phyloP scores from a whole-genome alignment of 176 grass and related monocot species.

The Oryza coarctata region DNA sequence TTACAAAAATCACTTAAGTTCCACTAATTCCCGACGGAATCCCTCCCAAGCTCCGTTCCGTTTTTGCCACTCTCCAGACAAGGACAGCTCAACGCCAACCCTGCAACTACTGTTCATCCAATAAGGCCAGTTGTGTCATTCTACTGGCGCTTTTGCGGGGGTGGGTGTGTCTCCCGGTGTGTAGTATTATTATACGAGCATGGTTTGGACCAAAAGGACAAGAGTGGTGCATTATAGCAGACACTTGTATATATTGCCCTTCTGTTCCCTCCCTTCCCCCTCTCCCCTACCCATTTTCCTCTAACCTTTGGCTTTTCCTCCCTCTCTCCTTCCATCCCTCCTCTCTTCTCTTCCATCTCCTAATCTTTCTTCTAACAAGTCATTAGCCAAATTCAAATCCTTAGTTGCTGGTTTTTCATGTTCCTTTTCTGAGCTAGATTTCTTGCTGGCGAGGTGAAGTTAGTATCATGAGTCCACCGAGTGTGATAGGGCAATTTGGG shows the following conservation, averaged over 20 bases:
- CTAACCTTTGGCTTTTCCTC: constrained; percentile 52
- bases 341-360: neutral
- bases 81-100: constrained; percentile 56
- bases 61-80: constrained; percentile 71
- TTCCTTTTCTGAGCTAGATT: constrained; percentile 33
- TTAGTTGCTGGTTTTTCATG: constrained; percentile 38
- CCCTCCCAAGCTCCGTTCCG: constrained; percentile 51
- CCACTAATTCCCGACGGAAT: constrained; percentile 48
- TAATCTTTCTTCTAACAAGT: constrained; percentile 39
- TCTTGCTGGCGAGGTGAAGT: constrained; percentile 16
- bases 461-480: constrained; percentile 54
- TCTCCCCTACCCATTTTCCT: constrained; percentile 27
- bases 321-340: neutral
- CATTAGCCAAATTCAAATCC: constrained; percentile 43
- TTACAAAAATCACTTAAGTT: constrained; percentile 16
- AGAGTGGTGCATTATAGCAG: constrained; percentile 59
- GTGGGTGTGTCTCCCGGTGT: constrained; percentile 48
- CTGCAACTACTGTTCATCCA: constrained; percentile 40
- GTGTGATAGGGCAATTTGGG: constrained; percentile 82
- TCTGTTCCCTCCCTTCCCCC: constrained; percentile 28
- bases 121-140: constrained; percentile 48
- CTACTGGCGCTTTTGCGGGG: constrained; percentile 21
- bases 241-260: constrained; percentile 57
- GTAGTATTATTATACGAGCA: constrained; percentile 62
- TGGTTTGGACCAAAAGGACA: constrained; percentile 57